A percentile compares a stretch with the other conserved stretches of the same genome.
phyloP scores from a whole-genome alignment of 2,329 filamentous ascomycete genomes.

The Fusarium sp. region DNA sequence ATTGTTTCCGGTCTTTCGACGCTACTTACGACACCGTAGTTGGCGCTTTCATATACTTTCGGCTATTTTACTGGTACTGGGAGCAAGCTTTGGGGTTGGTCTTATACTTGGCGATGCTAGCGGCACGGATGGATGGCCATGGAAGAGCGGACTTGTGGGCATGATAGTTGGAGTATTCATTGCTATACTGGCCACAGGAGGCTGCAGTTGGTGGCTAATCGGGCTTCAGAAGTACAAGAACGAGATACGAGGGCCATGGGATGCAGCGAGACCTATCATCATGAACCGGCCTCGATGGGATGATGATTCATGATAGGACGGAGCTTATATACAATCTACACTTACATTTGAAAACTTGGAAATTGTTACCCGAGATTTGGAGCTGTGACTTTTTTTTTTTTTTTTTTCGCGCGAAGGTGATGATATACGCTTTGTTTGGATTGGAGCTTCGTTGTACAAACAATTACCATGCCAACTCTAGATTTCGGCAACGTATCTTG shows the following conservation, averaged over 20 bases:
- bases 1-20: conserved; percentile 95
- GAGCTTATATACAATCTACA: background rate
- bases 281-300: conserved; percentile 72
- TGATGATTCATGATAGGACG: conserved; percentile 45
- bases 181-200: conserved; percentile 84
- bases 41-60: conserved; percentile 84
- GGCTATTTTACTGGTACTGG: conserved; percentile 80
- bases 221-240: conserved; percentile 99
- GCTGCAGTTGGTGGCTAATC: conserved; percentile 98
- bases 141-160: conserved; percentile 73
- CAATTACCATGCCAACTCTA: background rate
- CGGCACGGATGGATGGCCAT: conserved; percentile 58
- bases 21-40: conserved; percentile 83
- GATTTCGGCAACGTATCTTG: background rate
- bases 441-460: background rate
- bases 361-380: background rate
- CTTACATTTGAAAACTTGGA: background rate
- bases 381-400: background rate
- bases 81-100: conserved; percentile 83
- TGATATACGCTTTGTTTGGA: background rate
- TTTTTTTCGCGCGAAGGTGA: background rate
- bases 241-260: conserved; percentile 97
- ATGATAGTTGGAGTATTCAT: conserved; percentile 80
- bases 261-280: conserved; percentile 90
- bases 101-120: conserved; percentile 64